Evolutionary conservation across 2,329 filamentous ascomycete genomes (phyloP).

Genomic region (Calonectria hawksworthii): DNA sequence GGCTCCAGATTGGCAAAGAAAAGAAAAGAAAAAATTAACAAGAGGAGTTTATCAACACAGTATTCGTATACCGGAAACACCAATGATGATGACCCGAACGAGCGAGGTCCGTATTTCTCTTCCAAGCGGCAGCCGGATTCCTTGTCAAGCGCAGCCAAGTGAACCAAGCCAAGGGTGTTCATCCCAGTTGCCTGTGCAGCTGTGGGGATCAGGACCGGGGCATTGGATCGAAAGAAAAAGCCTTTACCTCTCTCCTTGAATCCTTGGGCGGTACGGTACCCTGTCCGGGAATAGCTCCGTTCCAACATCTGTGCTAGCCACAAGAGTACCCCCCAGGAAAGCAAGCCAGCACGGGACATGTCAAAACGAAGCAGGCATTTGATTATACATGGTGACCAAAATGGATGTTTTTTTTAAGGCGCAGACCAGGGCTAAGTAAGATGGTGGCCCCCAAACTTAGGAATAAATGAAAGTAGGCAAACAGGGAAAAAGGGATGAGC

Average conservation of each 20-base stretch:
- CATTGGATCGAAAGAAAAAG: conserved; percentile 23
- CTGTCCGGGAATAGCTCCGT: conserved; percentile 34
- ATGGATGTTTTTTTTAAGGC: conserved; percentile 3
- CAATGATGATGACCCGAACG: conserved; percentile 29
- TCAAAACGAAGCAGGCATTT: conserved; percentile 19
- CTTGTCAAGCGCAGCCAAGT: conserved; percentile 20
- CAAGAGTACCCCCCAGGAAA: conserved; percentile 24
- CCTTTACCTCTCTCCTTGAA: conserved; percentile 23
- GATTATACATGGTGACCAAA: not conserved
- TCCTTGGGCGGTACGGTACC: conserved; percentile 31
- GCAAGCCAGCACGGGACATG: conserved; percentile 30
- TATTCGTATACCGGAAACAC: conserved; percentile 33
- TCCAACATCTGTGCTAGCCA: conserved; percentile 38
- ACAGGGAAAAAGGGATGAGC: not conserved
- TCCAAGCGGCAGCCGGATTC: conserved; percentile 21
- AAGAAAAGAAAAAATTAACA: not conserved
- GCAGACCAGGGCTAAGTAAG: conserved; percentile 10
- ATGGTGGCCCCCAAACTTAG: not conserved
- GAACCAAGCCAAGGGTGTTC: conserved; percentile 39
- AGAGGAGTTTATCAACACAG: conserved; percentile 12
- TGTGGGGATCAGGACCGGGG: conserved; percentile 36
- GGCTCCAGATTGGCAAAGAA: not conserved
- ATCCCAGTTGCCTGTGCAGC: conserved; percentile 35
- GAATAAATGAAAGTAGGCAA: not conserved
- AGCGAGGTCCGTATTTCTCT: conserved; percentile 24